Evolutionary conservation across 2,329 filamentous ascomycete species (phyloP).

Genomic region (Hypoxylon sp.): DNA sequence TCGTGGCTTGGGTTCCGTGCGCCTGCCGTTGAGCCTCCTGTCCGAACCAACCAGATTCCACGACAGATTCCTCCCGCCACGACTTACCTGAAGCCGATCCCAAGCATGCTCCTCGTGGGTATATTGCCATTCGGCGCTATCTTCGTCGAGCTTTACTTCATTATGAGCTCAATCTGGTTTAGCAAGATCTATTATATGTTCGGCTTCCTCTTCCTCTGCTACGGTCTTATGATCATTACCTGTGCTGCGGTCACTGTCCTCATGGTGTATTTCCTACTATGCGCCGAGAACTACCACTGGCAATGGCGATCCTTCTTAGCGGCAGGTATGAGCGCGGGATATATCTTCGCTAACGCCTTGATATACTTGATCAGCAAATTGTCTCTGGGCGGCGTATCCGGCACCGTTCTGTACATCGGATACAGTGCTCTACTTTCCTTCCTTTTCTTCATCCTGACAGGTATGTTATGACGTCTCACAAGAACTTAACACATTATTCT

Average conservation of each 20-base stretch:
- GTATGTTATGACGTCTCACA: constrained; percentile 68
- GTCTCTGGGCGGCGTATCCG: constrained; percentile 85
- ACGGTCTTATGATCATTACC: constrained; percentile 96
- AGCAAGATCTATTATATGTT: constrained; percentile 99
- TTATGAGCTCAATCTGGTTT: constrained; percentile 99
- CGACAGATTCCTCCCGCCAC: constrained; percentile 90
- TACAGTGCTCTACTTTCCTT: constrained; percentile 92
- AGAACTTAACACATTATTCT: constrained; percentile 2
- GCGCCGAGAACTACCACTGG: constrained; percentile 98
- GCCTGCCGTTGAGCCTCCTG: constrained; percentile 78
- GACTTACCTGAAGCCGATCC: constrained; percentile 86
- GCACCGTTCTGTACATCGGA: constrained; percentile 90
- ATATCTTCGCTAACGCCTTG: constrained; percentile 92
- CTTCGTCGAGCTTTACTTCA: constrained; percentile 98
- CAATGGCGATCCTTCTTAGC: constrained; percentile 96
- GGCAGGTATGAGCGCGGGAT: constrained; percentile 88
- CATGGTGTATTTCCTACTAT: constrained; percentile 96
- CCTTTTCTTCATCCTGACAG: constrained; percentile 92
- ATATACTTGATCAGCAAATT: constrained; percentile 92
- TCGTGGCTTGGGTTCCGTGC: constrained; percentile 94
- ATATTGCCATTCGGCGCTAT: constrained; percentile 96
- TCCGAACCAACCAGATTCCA: constrained; percentile 97
- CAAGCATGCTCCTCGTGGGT: constrained; percentile 91
- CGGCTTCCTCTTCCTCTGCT: constrained; percentile 97
- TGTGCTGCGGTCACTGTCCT: constrained; percentile 92